These are phyloP conservation scores for Spizellomyces punctatus DNA, from an alignment of 192 early-diverging fungal genomes.

Conservation along the genomic window DNA sequence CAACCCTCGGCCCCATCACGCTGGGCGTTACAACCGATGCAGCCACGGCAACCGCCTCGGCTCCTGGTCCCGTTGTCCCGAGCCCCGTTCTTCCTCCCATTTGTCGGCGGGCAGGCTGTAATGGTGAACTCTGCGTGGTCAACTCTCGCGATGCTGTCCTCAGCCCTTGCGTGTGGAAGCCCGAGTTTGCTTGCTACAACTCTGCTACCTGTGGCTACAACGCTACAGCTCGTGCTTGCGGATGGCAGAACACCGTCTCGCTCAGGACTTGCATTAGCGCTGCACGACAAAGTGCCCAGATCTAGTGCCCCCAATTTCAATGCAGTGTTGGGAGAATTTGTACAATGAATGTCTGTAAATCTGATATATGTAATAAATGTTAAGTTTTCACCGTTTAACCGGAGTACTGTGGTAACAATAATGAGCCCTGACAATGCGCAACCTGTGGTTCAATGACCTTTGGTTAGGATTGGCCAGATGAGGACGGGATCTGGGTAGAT, in stretches of 20 bases:
- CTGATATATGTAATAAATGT: no score
- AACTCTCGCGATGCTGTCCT: conserved; percentile 5
- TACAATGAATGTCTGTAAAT: no score
- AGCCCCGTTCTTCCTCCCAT: background rate
- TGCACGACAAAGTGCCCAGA: no score
- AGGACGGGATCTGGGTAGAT: no score
- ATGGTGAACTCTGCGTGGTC: conserved; percentile 13
- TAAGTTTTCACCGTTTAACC: no score
- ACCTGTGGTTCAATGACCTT: no score
- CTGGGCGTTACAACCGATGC: background rate
- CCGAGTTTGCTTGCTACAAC: conserved; percentile 15
- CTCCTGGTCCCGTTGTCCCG: background rate
- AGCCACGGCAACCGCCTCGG: background rate
- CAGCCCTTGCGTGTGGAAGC: conserved; percentile 14
- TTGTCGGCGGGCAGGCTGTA: conserved; percentile 16
- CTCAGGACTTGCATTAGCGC: background rate
- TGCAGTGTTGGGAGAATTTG: no score
- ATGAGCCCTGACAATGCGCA: no score
- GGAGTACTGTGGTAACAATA: no score
- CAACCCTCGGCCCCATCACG: background rate
- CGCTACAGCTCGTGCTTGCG: background rate
- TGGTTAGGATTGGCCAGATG: no score
- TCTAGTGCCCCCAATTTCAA: no score
- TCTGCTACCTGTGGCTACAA: background rate
- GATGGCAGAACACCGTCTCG: conserved; percentile 2